Base-by-base conservation (phyloP, 139 green algal species). In the Tetradesmus lagerheimii region DNA sequence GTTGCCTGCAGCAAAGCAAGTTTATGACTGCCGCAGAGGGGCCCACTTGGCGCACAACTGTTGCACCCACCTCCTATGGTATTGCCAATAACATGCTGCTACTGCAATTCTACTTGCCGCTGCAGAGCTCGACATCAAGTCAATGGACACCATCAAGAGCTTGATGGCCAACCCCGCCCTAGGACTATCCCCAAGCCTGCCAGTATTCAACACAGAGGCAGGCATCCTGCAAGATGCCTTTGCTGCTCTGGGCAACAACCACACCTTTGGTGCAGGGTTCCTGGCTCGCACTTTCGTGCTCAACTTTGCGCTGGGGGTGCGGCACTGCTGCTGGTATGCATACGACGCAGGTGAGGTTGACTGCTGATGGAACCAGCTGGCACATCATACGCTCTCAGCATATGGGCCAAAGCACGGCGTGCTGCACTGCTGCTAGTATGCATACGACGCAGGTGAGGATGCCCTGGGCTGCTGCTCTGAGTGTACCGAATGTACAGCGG, bases 171-270 rank as follows among this genome's bases (percentile, higher is more conserved):
- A 12, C 45, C 45, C 45, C 12, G 67, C 67, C 27, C 29, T 39
- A n/a, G 5, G 5, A 4, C 67, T 78, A 29, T n/a, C 67, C 6
- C 11, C 67, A 2, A n/a, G 15, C 29, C 27, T 78, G 67, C 67
- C 67, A 37, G 11, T 78, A 29, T 38, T 78, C n/a, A 78, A 78
- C n/a, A 78, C 67, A 78, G 67, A 78, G 67, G 67, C 78, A 5
- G 78, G 78, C 6, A 84, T 84, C 39, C 31, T 84, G 41, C 18
- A 57, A n/a, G 78, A 29, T 34, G 78, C 14, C 9, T 84, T 53
- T 31, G 37, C 20, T 14, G 41, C 37, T 14, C 25, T 84, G 20
- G 78, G 78, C 39, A 84, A 57, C 39, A 57, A 84, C 25, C 39
- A 57, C 23, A 57, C 41, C 23, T 57, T 62, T 57, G 78, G 39